Evolutionary conservation across 192 early-diverging fungal genomes (phyloP).

Genomic region (Backusella tuberculispora): DNA sequence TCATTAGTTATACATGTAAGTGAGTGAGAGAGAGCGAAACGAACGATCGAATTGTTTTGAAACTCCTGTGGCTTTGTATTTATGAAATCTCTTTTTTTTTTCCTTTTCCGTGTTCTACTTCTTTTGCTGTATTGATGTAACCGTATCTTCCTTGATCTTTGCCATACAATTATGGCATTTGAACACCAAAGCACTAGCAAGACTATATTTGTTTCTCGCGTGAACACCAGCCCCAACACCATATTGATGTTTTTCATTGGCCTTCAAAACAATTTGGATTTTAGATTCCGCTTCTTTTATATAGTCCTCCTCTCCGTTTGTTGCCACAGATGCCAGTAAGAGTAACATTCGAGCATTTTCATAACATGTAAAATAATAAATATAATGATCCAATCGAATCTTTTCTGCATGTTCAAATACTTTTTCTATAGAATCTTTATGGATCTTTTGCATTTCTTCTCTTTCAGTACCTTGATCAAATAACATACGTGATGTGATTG

Average conservation of each 20-base stretch:
- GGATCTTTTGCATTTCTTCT: neutral
- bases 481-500: slow-evolving; percentile 61
- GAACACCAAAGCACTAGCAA: slow-evolving; percentile 63
- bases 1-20: no score
- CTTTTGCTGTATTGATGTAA: neutral
- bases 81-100: neutral
- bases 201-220: slow-evolving; percentile 65
- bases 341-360: slow-evolving; percentile 58
- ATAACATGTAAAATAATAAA: slow-evolving; percentile 61
- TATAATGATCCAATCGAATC: slow-evolving; percentile 65
- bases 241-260: slow-evolving; percentile 32
- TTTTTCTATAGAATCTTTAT: slow-evolving; percentile 38
- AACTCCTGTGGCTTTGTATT: neutral
- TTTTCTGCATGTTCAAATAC: slow-evolving; percentile 56
- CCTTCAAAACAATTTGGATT: slow-evolving; percentile 56
- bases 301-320: slow-evolving; percentile 28
- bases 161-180: slow-evolving; percentile 55
- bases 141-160: neutral
- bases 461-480: slow-evolving; percentile 12
- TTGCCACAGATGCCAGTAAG: slow-evolving; percentile 8
- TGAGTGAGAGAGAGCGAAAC: no score
- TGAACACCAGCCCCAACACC: slow-evolving; percentile 39
- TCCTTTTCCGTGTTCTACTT: neutral
- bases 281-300: slow-evolving; percentile 45
- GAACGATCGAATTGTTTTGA: neutral